Conservation (phyloP, 345 rosid species). For the Pugionium cornutum region DNA sequence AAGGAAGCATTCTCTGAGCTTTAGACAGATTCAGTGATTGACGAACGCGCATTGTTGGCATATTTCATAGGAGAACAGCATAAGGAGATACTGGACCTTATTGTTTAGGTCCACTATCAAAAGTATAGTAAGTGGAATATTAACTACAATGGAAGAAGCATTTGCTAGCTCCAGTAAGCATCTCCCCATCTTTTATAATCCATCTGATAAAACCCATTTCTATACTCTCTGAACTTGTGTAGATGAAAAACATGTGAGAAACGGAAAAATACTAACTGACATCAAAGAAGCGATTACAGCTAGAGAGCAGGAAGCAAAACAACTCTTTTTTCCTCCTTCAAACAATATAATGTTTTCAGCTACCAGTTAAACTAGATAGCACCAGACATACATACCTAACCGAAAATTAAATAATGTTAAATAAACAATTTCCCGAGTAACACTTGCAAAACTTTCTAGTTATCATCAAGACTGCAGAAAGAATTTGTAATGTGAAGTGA, state of each 20-base stretch:
- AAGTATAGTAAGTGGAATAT: neutral
- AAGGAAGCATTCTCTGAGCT: neutral
- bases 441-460: neutral
- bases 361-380: conserved; percentile 5
- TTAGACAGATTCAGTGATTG: conserved; percentile 2
- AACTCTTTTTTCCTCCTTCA: neutral
- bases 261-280: too few relatives aligned
- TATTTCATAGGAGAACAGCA: conserved; percentile 6
- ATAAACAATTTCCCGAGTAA: neutral
- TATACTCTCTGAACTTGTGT: too few relatives aligned
- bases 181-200: too few relatives aligned
- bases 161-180: too few relatives aligned
- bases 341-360: neutral
- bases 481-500: neutral
- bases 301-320: too few relatives aligned
- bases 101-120: neutral
- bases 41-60: neutral
- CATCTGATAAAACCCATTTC: too few relatives aligned
- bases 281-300: too few relatives aligned
- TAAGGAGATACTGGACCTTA: neutral
- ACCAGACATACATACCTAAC: conserved; percentile 1
- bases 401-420: neutral
- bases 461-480: conserved; percentile 6
- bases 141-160: neutral
- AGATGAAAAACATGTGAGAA: too few relatives aligned